These are phyloP conservation scores for Naganishia onofrii DNA, from an alignment of 768 basidiomycete genomes.

Conservation along the genomic window DNA sequence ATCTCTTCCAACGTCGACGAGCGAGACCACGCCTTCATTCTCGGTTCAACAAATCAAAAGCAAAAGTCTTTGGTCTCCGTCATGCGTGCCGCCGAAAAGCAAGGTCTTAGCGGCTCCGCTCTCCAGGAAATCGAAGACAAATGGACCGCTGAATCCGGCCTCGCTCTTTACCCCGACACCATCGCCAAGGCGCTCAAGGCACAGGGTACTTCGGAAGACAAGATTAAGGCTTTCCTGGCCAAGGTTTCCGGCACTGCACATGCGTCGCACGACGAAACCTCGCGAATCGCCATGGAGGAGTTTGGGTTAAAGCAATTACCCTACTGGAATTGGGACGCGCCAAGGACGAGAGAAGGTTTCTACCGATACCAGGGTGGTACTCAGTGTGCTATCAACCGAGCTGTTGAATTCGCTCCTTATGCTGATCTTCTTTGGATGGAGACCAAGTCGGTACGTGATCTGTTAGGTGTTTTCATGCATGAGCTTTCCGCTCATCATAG, in stretches of 20 bases:
- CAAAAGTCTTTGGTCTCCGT: conserved; percentile 68
- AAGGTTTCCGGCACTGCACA: conserved; percentile 57
- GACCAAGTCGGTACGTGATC: conserved; percentile 64
- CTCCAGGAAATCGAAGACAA: conserved; percentile 85
- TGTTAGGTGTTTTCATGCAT: neutral
- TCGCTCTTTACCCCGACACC: conserved; percentile 68
- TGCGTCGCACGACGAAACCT: conserved; percentile 67
- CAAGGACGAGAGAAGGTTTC: conserved; percentile 90
- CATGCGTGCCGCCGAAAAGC: conserved; percentile 79
- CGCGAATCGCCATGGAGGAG: conserved; percentile 71
- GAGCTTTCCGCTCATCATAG: neutral
- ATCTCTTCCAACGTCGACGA: conserved; percentile 95
- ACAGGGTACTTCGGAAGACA: conserved; percentile 57
- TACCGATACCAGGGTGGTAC: conserved; percentile 98
- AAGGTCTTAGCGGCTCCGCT: conserved; percentile 72
- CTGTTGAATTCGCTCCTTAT: conserved; percentile 88
- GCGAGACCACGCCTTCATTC: conserved; percentile 96
- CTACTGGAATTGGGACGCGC: conserved; percentile 92
- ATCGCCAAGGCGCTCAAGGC: conserved; percentile 62
- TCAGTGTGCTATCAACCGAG: conserved; percentile 86
- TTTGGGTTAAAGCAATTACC: conserved; percentile 69
- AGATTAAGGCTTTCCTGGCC: conserved; percentile 63
- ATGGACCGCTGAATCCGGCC: conserved; percentile 74
- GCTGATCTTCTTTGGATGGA: conserved; percentile 57
- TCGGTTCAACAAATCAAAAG: conserved; percentile 77